Base-by-base conservation (phyloP, 1,284 basidiomycete genomes). In the Xanthoconium separans region DNA sequence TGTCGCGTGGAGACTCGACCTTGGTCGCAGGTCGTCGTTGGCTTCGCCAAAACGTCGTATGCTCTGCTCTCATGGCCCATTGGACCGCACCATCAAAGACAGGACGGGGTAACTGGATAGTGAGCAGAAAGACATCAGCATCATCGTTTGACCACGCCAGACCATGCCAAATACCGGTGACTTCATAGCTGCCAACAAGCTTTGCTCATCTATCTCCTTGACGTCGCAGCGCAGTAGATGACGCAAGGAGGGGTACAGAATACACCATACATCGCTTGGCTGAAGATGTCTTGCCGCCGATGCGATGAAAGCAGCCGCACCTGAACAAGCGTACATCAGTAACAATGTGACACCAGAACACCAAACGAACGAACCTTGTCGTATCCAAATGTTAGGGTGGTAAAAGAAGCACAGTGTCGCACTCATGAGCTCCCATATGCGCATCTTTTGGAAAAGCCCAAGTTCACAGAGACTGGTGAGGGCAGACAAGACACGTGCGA, bases 361-460 rank as follows among this genome's bases (percentile, higher is more conserved):
- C n/a, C 22, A 43, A 50, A 56, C 33, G 6, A 51, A 6, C 50
- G 55, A 51, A 89, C 94, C 91, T 78, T 98, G 93, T 55, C 93
- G 79, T 64, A 99, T 91, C 95, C 96, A 98, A n/a, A 85, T 73
- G 70, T 98, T 96, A 0, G 97, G 96, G 70, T 99, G 97, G 62
- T 93, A 96, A 39, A 99, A 74, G 66, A 98, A 95, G 1, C 93
- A 91, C 9, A 93, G 75, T 0, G 90, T 88, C 0, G 87, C 84
- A 51, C 86, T 91, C 80, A 97, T 91, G 34, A 98, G 76, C 59
- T 98, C 94, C 92, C 95, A 95, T 43, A 97, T 85, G n/a, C 89
- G 83, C 81, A 91, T 89, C 67, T 94, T 93, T 66, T 91, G 87
- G 69, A 98, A 89, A 6, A 98, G 71, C 0, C 91, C 89, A 4